Percentiles rank a stretch among this genome's conserved stretches.
These are phyloP conservation scores for Penicillium flavigenum DNA, from an alignment of 495 filamentous ascomycete species.

Conservation along the genomic window DNA sequence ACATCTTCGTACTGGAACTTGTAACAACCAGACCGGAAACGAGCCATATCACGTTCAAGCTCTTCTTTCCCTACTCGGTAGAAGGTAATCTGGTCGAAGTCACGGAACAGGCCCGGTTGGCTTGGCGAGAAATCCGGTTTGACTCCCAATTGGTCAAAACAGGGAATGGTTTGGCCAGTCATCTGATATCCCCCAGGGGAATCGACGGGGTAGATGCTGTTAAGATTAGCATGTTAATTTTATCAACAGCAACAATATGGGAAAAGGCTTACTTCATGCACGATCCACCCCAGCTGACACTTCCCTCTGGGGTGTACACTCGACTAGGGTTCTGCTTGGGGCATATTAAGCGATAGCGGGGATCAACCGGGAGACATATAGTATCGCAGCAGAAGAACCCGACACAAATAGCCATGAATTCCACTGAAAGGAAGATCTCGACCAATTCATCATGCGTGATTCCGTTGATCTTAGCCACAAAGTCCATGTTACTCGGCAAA, in stretches of 20 bases:
- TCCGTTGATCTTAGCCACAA: constrained; percentile 58
- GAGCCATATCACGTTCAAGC: constrained; percentile 35
- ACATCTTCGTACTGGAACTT: constrained; percentile 48
- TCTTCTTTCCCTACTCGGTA: constrained; percentile 52
- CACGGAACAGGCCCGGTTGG: constrained; percentile 56
- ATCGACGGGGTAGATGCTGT: constrained; percentile 49
- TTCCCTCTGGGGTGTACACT: constrained; percentile 56
- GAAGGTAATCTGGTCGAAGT: constrained; percentile 58
- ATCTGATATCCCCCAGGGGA: constrained; percentile 60
- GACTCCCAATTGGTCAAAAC: constrained; percentile 54
- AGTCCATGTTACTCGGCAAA: constrained; percentile 56
- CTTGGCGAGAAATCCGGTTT: constrained; percentile 45
- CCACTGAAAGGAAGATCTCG: constrained; percentile 46
- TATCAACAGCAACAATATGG: neutral
- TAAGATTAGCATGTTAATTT: constrained; percentile 30
- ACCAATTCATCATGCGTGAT: constrained; percentile 47
- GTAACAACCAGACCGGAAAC: constrained; percentile 49
- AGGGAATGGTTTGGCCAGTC: constrained; percentile 54
- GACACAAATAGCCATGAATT: constrained; percentile 53
- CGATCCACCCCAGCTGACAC: constrained; percentile 53
- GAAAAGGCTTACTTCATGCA: constrained; percentile 40
- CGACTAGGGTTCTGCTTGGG: constrained; percentile 61
- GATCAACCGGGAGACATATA: constrained; percentile 55
- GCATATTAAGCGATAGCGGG: constrained; percentile 50
- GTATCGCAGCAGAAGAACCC: constrained; percentile 59